A percentile compares a stretch with the other conserved stretches of the same genome.
Evolutionary conservation across 2,329 filamentous ascomycete genomes (phyloP).

Genomic region (Dryadomyces quercus-mongolicae): DNA sequence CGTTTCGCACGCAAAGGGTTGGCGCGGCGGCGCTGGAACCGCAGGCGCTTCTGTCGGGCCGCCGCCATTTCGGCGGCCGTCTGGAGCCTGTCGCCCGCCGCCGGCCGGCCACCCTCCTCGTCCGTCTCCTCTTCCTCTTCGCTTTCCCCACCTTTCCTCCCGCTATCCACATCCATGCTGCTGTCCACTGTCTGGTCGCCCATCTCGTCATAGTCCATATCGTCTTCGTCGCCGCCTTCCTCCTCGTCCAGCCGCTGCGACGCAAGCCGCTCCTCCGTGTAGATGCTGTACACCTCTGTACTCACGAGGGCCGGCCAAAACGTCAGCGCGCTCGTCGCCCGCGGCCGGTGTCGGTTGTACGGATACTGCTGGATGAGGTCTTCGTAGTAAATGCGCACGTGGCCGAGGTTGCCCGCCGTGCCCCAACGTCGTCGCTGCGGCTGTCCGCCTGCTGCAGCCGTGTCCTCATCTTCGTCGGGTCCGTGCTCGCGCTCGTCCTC

Average conservation of each 20-base stretch:
- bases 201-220: slow-evolving; percentile 11
- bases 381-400: slow-evolving; percentile 55
- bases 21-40: not conserved
- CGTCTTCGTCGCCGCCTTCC: slow-evolving; percentile 15
- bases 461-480: slow-evolving; percentile 9
- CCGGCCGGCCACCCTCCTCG: slow-evolving; percentile 6
- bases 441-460: not conserved
- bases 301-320: slow-evolving; percentile 76
- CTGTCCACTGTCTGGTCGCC: no score
- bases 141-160: no score
- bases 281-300: slow-evolving; percentile 66
- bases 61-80: not conserved
- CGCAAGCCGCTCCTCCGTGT: slow-evolving; percentile 42
- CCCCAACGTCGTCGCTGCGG: slow-evolving; percentile 24
- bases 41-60: not conserved
- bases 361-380: slow-evolving; percentile 66
- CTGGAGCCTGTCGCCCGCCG: not conserved
- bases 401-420: slow-evolving; percentile 30
- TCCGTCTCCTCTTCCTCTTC: slow-evolving; percentile 13
- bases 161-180: no score
- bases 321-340: slow-evolving; percentile 51
- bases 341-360: slow-evolving; percentile 48
- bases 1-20: slow-evolving; percentile 17
- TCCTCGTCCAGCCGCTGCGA: slow-evolving; percentile 23
- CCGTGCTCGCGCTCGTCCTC: slow-evolving; percentile 18